Evolutionary conservation across 768 basidiomycete genomes (phyloP), one percentile per base, ranked within the genome.

Genomic region (Tricholomella constricta): DNA sequence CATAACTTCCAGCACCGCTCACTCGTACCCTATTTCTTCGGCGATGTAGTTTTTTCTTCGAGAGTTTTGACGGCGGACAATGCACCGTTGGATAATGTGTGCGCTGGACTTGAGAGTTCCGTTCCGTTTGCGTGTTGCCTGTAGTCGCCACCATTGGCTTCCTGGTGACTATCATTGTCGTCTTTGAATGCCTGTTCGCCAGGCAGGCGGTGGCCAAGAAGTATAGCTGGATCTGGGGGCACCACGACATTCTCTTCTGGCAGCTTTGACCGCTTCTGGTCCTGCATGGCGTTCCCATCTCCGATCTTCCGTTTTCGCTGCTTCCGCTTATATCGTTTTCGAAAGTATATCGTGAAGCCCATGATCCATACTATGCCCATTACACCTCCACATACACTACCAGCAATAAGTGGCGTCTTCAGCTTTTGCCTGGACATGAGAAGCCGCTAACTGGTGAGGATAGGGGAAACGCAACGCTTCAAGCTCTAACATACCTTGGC

Each of bases 161-260:
- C 53, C n/a, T 63, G 52, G 1, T 45, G 37, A 20, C 14, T 26
- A 2, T 25, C 8, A 35, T 23, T 19, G 22, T 14, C 35, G 9
- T 35, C 37, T 11, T 54, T 47, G 44, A 59, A 59, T 7, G 58
- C 57, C 36, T 55, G 48, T 51, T 76, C 69, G 11, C 81, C 80
- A 2, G 80, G 76, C 50, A 65, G 58, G 19, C 70, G 64, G 41
- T 75, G 71, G 17, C 81, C 81, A 38, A 80, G 68, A n/a, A 85
- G 64, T 26, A 86, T 73, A 35, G 84, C 85, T n/a, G 85, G 84
- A 65, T 87, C 85, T 1, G 84, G 84, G 17, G 84, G 84, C 17
- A 85, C 81, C 45, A 85, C 72, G 49, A 83, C 70, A 42, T 69
- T 76, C 59, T 80, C 77, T 47, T 73, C 69, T 15, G 72, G 66